Evolutionary conservation across 1,139 yeast species (phyloP).

Genomic region (Wickerhamiella infanticola): DNA sequence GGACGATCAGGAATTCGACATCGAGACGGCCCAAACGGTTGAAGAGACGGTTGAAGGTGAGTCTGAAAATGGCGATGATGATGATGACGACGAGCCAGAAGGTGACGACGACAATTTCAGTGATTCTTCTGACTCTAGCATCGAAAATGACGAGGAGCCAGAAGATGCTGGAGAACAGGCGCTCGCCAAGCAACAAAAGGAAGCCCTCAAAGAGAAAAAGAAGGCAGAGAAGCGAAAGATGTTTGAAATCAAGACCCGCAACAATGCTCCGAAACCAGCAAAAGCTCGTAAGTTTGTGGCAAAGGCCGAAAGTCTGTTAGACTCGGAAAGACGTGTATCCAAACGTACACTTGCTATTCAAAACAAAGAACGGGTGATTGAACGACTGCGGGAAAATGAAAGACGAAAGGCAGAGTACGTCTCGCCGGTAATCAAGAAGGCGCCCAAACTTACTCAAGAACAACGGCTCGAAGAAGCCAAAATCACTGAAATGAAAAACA

Average conservation of each 20-base stretch:
- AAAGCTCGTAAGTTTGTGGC: conserved; percentile 9
- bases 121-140: conserved; percentile 18
- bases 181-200: conserved; percentile 18
- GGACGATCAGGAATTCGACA: conserved; percentile 61
- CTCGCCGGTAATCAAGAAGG: conserved; percentile 26
- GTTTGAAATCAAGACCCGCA: conserved; percentile 15
- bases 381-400: conserved; percentile 58
- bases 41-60: conserved; percentile 1
- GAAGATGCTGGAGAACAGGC: conserved; percentile 25
- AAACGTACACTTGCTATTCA: conserved; percentile 66
- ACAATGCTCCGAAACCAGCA: conserved; percentile 2
- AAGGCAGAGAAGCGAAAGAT: conserved; percentile 16
- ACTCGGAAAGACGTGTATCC: conserved; percentile 45
- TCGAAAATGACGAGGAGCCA: conserved; percentile 17
- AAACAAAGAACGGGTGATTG: conserved; percentile 62
- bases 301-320: conserved; percentile 8
- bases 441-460: conserved; percentile 52
- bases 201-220: conserved; percentile 15
- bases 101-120: conserved; percentile 21
- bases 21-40: conserved; percentile 19
- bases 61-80: conserved; percentile 3
- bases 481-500: conserved; percentile 67
- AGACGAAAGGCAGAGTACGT: conserved; percentile 36
- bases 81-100: conserved; percentile 3
- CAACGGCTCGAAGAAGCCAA: conserved; percentile 74